Percentiles rank a stretch among this genome's conserved stretches.
These are phyloP conservation scores for Rhodotorula sp. DNA, from an alignment of 1,284 basidiomycete species.

Conservation along the genomic window DNA sequence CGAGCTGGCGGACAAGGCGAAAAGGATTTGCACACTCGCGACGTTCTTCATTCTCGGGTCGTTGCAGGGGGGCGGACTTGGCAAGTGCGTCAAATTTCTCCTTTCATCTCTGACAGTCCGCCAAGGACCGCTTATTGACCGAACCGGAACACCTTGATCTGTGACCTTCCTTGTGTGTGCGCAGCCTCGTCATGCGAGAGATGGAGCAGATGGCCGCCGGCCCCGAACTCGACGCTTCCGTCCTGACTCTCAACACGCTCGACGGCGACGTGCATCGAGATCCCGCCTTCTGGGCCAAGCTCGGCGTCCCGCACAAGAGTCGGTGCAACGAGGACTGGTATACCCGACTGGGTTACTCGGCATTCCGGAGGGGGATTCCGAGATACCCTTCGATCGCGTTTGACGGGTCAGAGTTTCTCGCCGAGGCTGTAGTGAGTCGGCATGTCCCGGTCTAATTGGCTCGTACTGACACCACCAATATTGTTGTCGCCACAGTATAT, in stretches of 20 bases:
- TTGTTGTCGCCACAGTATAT: background rate
- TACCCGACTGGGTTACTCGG: slow-evolving; percentile 24
- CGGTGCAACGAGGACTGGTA: slow-evolving; percentile 34
- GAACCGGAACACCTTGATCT: too few species aligned
- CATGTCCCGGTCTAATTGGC: too few species aligned
- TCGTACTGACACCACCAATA: too few species aligned
- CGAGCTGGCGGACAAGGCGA: slow-evolving; percentile 1
- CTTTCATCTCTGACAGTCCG: background rate
- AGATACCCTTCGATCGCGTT: slow-evolving; percentile 10
- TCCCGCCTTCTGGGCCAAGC: slow-evolving; percentile 2
- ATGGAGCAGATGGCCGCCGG: slow-evolving; percentile 10
- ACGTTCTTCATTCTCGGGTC: slow-evolving; percentile 27
- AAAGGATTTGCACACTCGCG: slow-evolving; percentile 14
- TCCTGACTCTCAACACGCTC: slow-evolving; percentile 30
- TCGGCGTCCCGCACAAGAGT: background rate
- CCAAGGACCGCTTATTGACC: too few species aligned
- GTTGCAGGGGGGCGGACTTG: slow-evolving; percentile 27
- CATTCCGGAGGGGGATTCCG: slow-evolving; percentile 17
- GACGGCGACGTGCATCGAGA: slow-evolving; percentile 1
- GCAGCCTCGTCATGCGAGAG: slow-evolving; percentile 26
- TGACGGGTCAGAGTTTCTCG: background rate
- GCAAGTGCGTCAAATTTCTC: background rate
- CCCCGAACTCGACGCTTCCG: background rate
- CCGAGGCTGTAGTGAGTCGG: slow-evolving; percentile 16
- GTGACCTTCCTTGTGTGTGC: too few species aligned